These are phyloP conservation scores for Vigna unguiculata DNA, from an alignment of 306 rosid species.

Conservation along the genomic window DNA sequence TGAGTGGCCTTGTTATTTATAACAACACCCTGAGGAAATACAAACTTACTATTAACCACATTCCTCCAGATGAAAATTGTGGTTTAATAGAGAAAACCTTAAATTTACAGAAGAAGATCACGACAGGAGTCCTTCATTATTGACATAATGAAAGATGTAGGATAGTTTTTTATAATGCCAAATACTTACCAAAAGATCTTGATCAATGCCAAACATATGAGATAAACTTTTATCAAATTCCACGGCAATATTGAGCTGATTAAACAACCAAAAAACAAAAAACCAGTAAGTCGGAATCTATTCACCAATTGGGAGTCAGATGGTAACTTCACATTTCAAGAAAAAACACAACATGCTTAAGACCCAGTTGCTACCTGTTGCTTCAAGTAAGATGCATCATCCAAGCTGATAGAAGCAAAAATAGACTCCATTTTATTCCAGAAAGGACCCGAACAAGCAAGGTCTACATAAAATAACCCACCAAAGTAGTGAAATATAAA, in stretches of 20 bases:
- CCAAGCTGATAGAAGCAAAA: conserved; percentile 70
- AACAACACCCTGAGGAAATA: conserved; percentile 62
- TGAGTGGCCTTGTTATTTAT: conserved; percentile 53
- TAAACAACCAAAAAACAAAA: conserved; percentile 35
- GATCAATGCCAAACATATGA: conserved; percentile 64
- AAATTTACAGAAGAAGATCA: conserved; percentile 24
- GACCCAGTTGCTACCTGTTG: conserved; percentile 70
- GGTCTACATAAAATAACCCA: conserved; percentile 57
- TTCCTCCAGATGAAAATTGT: conserved; percentile 24
- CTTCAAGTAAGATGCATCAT: conserved; percentile 73
- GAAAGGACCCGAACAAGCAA: conserved; percentile 75
- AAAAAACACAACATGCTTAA: conserved; percentile 24
- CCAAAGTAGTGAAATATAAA: conserved; percentile 44
- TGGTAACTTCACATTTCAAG: conserved; percentile 16
- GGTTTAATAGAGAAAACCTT: conserved; percentile 33
- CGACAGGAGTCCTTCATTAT: conserved; percentile 20
- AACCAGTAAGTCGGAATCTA: conserved; percentile 43
- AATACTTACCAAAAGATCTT: conserved; percentile 62
- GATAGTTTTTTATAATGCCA: conserved; percentile 32
- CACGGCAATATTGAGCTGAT: conserved; percentile 74
- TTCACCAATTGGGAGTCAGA: conserved; percentile 32
- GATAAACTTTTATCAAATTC: conserved; percentile 69
- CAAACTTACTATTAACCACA: conserved; percentile 32
- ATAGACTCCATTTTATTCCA: conserved; percentile 83
- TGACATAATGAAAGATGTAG: conserved; percentile 35